phyloP scores from a whole-genome alignment of 768 basidiomycete species.

The Pholiota molesta region DNA sequence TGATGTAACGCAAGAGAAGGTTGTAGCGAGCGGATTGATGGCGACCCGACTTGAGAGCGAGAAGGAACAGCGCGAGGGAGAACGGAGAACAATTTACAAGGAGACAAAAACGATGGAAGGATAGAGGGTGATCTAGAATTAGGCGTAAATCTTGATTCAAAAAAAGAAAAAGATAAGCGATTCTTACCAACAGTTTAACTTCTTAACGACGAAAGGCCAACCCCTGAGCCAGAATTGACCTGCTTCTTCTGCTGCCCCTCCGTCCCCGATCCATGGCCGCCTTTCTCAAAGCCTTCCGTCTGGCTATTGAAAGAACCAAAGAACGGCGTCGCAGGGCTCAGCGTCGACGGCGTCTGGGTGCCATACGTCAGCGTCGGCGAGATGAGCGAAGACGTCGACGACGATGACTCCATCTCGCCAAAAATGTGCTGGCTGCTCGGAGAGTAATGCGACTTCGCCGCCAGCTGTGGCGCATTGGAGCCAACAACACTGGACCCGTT shows the following conservation, averaged over 20 bases:
- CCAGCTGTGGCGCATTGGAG: background rate
- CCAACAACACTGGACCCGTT: background rate
- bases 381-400: conserved; percentile 55
- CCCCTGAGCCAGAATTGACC: background rate
- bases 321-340: conserved; percentile 75
- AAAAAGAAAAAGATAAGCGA: background rate
- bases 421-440: conserved; percentile 11
- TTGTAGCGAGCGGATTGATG: background rate
- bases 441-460: background rate
- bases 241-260: conserved; percentile 20
- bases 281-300: conserved; percentile 33
- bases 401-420: conserved; percentile 27
- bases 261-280: conserved; percentile 13
- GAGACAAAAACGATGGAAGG: no score
- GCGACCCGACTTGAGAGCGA: background rate
- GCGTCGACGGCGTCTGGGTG: conserved; percentile 63
- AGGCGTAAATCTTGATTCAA: background rate
- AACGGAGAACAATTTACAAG: background rate
- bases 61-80: background rate
- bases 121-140: background rate
- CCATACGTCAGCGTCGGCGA: conserved; percentile 74
- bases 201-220: conserved; percentile 1
- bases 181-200: background rate
- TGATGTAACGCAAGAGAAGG: conserved; percentile 4
- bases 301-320: conserved; percentile 57